These are phyloP conservation scores for Dryadomyces quercivorus DNA, from an alignment of 2,329 filamentous ascomycete species.

Conservation along the genomic window DNA sequence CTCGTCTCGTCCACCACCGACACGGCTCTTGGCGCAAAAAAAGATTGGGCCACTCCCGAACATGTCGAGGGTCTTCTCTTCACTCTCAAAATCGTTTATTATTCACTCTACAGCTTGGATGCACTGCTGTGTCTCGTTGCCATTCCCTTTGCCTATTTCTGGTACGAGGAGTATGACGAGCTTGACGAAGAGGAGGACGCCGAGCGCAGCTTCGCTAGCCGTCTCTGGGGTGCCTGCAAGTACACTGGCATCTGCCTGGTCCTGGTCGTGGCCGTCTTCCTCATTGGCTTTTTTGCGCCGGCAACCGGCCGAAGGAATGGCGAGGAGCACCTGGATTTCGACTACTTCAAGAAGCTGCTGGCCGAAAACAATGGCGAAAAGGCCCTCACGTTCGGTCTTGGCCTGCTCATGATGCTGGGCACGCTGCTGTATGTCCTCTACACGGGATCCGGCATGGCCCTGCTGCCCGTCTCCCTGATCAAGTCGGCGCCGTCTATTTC, in stretches of 20 bases:
- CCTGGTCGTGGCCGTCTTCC: constrained; percentile 70
- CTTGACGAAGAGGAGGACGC: constrained; percentile 70
- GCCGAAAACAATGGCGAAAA: constrained; percentile 84
- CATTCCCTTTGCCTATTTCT: constrained; percentile 95
- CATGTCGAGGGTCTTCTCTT: constrained; percentile 65
- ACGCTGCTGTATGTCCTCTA: constrained; percentile 81
- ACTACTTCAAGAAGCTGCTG: constrained; percentile 81
- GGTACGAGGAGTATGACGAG: constrained; percentile 95
- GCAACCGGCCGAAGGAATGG: constrained; percentile 50
- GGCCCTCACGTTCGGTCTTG: constrained; percentile 78
- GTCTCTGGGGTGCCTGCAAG: constrained; percentile 75
- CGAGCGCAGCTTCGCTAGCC: constrained; percentile 54
- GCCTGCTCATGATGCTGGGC: constrained; percentile 77
- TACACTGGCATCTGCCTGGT: constrained; percentile 80
- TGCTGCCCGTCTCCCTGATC: constrained; percentile 83
- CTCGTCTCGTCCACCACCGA: constrained; percentile 81
- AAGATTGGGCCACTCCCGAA: constrained; percentile 85
- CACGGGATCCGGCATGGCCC: constrained; percentile 75
- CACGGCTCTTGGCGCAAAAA: constrained; percentile 66
- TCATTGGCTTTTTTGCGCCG: constrained; percentile 90
- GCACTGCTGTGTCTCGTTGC: constrained; percentile 78
- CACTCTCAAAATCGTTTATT: constrained; percentile 82
- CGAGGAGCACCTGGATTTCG: constrained; percentile 63
- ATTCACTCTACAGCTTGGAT: constrained; percentile 83
- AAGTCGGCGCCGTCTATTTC: constrained; percentile 83